Evolutionary conservation across 2,329 filamentous ascomycete genomes (phyloP).

Genomic region (Raffaelea ambrosiae): DNA sequence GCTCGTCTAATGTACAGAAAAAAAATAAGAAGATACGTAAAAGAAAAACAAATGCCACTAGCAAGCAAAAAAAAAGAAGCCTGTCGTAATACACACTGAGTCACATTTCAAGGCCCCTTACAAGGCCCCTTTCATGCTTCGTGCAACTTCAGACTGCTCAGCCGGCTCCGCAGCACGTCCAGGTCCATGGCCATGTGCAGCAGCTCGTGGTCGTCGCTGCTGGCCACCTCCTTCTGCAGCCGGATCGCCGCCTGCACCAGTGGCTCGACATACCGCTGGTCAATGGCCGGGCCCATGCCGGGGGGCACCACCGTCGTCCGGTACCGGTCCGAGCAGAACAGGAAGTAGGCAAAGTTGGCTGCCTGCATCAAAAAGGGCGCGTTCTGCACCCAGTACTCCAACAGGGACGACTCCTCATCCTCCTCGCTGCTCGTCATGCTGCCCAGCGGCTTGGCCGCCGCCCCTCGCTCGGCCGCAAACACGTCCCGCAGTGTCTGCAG

Average conservation of each 20-base stretch:
- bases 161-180: slow-evolving; percentile 8
- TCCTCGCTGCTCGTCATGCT: slow-evolving; percentile 18
- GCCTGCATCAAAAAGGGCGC: slow-evolving; percentile 49
- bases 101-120: no score
- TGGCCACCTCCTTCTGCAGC: slow-evolving; percentile 4
- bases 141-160: slow-evolving; percentile 9
- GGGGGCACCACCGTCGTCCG: slow-evolving; percentile 40
- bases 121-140: no score
- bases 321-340: slow-evolving; percentile 34
- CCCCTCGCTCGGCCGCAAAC: not conserved
- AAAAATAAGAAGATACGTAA: no score
- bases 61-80: no score
- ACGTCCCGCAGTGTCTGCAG: slow-evolving; percentile 37
- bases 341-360: slow-evolving; percentile 52
- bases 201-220: not conserved
- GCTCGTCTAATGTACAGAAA: no score
- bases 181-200: slow-evolving; percentile 6
- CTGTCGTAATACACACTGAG: no score
- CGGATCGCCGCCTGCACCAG: slow-evolving; percentile 29
- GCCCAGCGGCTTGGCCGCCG: not conserved
- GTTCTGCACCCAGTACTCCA: slow-evolving; percentile 43
- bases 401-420: slow-evolving; percentile 23
- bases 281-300: slow-evolving; percentile 48
- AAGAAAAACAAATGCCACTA: no score
- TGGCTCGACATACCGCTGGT: slow-evolving; percentile 50